Conservation (phyloP, 1,139 yeast species). For the Cylindricascospora bacillispora region DNA sequence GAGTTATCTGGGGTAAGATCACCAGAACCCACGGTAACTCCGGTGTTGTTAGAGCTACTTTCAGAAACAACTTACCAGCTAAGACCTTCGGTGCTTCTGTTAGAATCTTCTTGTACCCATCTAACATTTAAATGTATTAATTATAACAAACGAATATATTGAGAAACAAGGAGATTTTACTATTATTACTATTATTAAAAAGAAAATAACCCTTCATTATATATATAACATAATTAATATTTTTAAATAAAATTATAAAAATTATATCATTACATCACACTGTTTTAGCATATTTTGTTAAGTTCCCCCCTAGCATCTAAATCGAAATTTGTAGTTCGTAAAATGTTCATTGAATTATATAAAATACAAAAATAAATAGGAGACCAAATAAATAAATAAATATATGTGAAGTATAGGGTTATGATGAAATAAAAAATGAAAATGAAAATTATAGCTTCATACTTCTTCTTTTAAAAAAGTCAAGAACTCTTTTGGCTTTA, state of each 20-base stretch:
- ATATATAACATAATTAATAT: constrained; percentile 3
- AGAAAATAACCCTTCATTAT: constrained; percentile 2
- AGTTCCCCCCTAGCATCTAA: too few species aligned
- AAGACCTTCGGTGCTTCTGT: constrained; percentile 99
- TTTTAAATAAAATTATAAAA: neutral
- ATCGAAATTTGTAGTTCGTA: too few species aligned
- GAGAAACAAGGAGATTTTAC: too few species aligned
- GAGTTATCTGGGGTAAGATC: constrained; percentile 99
- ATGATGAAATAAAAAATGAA: too few species aligned
- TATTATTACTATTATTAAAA: too few species aligned
- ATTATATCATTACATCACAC: too few species aligned
- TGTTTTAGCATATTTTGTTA: too few species aligned
- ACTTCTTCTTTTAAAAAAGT: constrained; percentile 68
- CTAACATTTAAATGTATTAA: constrained; percentile 68
- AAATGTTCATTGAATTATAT: too few species aligned
- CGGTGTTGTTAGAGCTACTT: constrained; percentile 97
- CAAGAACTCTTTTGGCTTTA: constrained; percentile 69
- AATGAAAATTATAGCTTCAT: too few species aligned
- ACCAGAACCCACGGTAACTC: constrained; percentile 98
- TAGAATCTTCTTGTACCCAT: constrained; percentile 99
- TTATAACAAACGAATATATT: constrained; percentile 3
- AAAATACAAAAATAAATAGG: too few species aligned
- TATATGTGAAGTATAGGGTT: too few species aligned
- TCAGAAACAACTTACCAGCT: constrained; percentile 98
- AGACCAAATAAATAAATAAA: too few species aligned